phyloP scores from a whole-genome alignment of 352 stramenopile genomes.

The Phytophthora multivora region DNA sequence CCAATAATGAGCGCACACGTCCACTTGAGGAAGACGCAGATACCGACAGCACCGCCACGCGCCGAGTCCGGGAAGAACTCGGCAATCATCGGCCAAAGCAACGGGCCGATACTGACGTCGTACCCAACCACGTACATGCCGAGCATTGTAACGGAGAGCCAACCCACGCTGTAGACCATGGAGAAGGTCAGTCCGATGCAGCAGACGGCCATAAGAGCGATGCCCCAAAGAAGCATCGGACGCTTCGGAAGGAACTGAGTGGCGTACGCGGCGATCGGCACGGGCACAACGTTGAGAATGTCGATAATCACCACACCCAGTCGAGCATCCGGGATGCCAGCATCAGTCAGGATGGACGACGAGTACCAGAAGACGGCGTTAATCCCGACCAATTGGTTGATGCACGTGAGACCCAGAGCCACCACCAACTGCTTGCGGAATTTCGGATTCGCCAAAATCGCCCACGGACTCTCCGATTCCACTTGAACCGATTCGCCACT shows the following conservation, averaged over 20 bases:
- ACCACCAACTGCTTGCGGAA: slow-evolving; percentile 43
- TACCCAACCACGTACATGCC: slow-evolving; percentile 49
- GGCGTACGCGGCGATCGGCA: slow-evolving; percentile 28
- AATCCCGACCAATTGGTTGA: slow-evolving; percentile 62
- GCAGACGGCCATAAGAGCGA: slow-evolving; percentile 43
- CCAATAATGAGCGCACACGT: slow-evolving; percentile 51
- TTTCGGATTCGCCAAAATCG: slow-evolving; percentile 22
- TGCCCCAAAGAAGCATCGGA: slow-evolving; percentile 40
- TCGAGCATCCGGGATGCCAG: slow-evolving; percentile 50
- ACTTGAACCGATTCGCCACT: slow-evolving; percentile 12
- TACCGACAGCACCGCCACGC: slow-evolving; percentile 34
- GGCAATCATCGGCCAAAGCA: slow-evolving; percentile 47
- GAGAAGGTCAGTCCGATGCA: slow-evolving; percentile 47
- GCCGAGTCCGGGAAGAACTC: slow-evolving; percentile 66
- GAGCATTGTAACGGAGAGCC: slow-evolving; percentile 48
- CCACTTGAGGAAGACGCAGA: slow-evolving; percentile 58
- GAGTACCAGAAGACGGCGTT: slow-evolving; percentile 75
- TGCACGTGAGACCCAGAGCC: slow-evolving; percentile 34
- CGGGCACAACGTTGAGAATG: slow-evolving; percentile 50
- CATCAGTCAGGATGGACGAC: slow-evolving; percentile 50
- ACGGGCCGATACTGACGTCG: slow-evolving; percentile 52
- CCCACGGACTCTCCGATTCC: slow-evolving; percentile 17
- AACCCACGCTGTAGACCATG: slow-evolving; percentile 28
- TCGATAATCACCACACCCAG: slow-evolving; percentile 56
- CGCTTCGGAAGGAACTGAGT: slow-evolving; percentile 41